Evolutionary conservation across 805 yeast genomes (phyloP).

Genomic region (Wickerhamomyces subpelliculosus): DNA sequence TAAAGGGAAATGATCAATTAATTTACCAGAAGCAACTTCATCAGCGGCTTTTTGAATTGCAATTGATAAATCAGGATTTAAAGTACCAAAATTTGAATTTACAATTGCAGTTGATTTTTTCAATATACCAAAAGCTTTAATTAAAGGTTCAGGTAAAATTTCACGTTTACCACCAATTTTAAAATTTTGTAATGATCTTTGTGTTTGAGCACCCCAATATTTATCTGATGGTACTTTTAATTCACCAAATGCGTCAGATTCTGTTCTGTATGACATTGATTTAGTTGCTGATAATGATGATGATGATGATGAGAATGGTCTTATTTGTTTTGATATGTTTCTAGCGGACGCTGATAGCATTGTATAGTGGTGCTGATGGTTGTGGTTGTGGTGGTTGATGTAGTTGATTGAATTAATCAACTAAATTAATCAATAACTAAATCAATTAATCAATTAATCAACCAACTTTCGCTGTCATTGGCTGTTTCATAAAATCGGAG

Average conservation of each 20-base stretch:
- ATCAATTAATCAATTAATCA: no score
- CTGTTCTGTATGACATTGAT: slow-evolving; percentile 42
- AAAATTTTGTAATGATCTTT: slow-evolving; percentile 88
- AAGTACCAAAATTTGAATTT: slow-evolving; percentile 70
- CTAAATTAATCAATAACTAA: no score
- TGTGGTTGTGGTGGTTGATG: no score
- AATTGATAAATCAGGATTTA: slow-evolving; percentile 75
- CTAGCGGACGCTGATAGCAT: no score
- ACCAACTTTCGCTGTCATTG: no score
- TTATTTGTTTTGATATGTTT: no score
- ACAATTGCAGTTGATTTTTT: slow-evolving; percentile 94
- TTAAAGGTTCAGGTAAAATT: slow-evolving; percentile 84
- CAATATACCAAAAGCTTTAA: slow-evolving; percentile 86
- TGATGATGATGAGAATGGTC: not conserved
- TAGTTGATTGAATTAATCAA: no score
- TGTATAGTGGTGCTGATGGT: no score
- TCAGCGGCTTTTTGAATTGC: slow-evolving; percentile 93
- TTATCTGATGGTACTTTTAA: slow-evolving; percentile 80
- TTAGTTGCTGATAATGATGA: not conserved
- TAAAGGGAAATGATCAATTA: slow-evolving; percentile 91
- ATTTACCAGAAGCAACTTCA: slow-evolving; percentile 89
- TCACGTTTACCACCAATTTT: slow-evolving; percentile 93
- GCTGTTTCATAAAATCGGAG: no score
- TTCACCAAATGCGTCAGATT: slow-evolving; percentile 95
- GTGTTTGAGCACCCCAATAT: slow-evolving; percentile 99